Percentiles rank a stretch among this genome's conserved stretches.
phyloP scores from a whole-genome alignment of 257 asterid genomes.

The Gynochthodes officinalis region DNA sequence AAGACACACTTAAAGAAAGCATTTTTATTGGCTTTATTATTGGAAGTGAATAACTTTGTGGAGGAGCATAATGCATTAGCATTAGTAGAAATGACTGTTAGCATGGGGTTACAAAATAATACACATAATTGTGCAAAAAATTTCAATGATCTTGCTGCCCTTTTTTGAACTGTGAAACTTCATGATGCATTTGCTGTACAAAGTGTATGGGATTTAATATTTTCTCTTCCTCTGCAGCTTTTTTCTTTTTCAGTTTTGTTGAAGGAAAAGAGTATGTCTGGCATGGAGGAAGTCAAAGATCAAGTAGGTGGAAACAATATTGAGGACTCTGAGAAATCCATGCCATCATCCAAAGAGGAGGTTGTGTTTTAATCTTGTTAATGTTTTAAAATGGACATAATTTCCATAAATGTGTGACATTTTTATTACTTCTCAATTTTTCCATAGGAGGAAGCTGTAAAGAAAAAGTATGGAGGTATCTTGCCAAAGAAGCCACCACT shows the following conservation, averaged over 20 bases:
- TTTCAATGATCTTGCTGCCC: too few relatives aligned
- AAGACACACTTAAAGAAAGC: too few relatives aligned
- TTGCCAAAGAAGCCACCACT: conserved; percentile 91
- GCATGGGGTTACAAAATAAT: background rate
- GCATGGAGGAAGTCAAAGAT: conserved; percentile 62
- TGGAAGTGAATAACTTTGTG: too few relatives aligned
- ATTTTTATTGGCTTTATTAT: too few relatives aligned
- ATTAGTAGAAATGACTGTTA: background rate
- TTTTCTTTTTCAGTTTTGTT: conserved; percentile 27
- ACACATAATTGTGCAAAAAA: background rate
- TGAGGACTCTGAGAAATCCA: conserved; percentile 59
- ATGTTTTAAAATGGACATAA: background rate
- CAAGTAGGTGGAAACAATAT: conserved; percentile 44
- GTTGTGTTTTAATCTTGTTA: conserved; percentile 36
- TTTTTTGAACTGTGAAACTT: background rate
- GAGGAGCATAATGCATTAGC: background rate
- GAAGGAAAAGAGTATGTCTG: conserved; percentile 53
- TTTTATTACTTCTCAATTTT: conserved; percentile 4
- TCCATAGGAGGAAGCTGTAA: conserved; percentile 65
- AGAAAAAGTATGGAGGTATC: conserved; percentile 94
- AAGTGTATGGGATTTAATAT: background rate
- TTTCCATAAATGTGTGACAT: background rate
- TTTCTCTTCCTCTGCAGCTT: conserved; percentile 23
- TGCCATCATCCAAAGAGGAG: conserved; percentile 66
- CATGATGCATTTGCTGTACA: background rate